These are phyloP conservation scores for Casuarina glauca DNA, from an alignment of 306 rosid genomes.

Conservation along the genomic window DNA sequence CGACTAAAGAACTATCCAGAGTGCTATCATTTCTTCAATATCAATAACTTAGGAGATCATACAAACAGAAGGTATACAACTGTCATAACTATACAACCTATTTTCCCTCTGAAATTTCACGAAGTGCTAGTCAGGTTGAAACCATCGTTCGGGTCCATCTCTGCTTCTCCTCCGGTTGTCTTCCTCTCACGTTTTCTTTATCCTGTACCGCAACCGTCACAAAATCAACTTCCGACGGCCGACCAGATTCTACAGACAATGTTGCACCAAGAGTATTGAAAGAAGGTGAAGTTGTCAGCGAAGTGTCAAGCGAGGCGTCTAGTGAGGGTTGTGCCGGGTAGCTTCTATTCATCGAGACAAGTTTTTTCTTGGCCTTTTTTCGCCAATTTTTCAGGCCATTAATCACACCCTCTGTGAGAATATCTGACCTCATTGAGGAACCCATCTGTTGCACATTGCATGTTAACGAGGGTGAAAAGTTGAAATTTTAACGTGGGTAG, in stretches of 20 bases:
- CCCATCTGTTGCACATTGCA: slow-evolving; percentile 51
- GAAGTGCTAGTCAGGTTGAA: slow-evolving; percentile 4
- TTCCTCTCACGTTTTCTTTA: neutral
- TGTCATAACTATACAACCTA: neutral
- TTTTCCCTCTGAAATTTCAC: neutral
- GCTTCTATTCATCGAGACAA: slow-evolving; percentile 16
- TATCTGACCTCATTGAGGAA: slow-evolving; percentile 47
- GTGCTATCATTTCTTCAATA: neutral
- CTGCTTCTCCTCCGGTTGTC: neutral
- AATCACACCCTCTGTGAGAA: slow-evolving; percentile 45
- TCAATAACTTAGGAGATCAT: too few species aligned
- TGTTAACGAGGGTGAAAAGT: neutral
- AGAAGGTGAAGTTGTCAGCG: slow-evolving; percentile 39
- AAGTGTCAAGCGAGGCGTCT: slow-evolving; percentile 26
- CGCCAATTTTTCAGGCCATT: slow-evolving; percentile 50
- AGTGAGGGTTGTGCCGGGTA: slow-evolving; percentile 13
- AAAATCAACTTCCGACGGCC: slow-evolving; percentile 4
- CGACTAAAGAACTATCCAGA: neutral
- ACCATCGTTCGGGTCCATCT: slow-evolving; percentile 22
- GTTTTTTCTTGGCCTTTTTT: slow-evolving; percentile 38
- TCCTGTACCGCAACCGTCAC: slow-evolving; percentile 8
- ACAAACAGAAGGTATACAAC: too few species aligned
- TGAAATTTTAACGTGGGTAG: neutral
- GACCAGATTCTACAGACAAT: slow-evolving; percentile 21
- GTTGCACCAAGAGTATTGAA: slow-evolving; percentile 29